Evolutionary conservation across 2,329 filamentous ascomycete genomes (phyloP), one percentile per base, ranked within the genome.

Genomic region (Hirsutella rhossiliensis): DNA sequence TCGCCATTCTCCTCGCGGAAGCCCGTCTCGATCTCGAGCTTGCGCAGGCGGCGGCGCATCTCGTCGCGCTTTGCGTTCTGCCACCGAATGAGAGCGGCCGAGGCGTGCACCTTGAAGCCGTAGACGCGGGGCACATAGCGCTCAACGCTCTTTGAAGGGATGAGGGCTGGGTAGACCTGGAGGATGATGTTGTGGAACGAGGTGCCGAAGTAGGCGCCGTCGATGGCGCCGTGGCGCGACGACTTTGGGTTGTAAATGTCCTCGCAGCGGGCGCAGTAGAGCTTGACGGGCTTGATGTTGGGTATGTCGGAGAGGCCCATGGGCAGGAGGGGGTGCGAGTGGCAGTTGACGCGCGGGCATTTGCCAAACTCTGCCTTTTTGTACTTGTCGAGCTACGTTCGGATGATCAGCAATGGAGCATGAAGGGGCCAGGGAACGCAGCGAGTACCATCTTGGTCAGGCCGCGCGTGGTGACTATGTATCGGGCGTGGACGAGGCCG

Each of bases 161-260:
- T 80, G 54, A 98, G 75, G 20, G 85, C 80, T 6, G 92, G 90
- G 62, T 97, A 97, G 44, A 98, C 92, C 64, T 98, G 92, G 72
- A 98, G 97, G 49, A 98, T 80, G 65, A 98, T 96, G 68, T 96
- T 96, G 73, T 96, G 90, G 73, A 98, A 98, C 3, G 87, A 94
- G 40, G 90, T 89, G 54, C 92, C 92, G 55, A 98, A 98, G 73
- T 97, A 98, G 51, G 92, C 92, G 50, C 92, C 92, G 62, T 98
- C 92, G 57, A 98, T 96, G 47, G 84, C 78, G 42, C 89, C 88
- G 66, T 98, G 92, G 27, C 92, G 87, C 18, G 87, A 90, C 4
- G 92, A 97, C 65, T 98, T 98, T 38, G 92, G 92, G 67, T 97
- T 97, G 75, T 98, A 98, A 47, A 94, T 84, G 63, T 98, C 92